Evolutionary conservation across 306 rosid species (phyloP).

Genomic region (Vachellia collinsii): DNA sequence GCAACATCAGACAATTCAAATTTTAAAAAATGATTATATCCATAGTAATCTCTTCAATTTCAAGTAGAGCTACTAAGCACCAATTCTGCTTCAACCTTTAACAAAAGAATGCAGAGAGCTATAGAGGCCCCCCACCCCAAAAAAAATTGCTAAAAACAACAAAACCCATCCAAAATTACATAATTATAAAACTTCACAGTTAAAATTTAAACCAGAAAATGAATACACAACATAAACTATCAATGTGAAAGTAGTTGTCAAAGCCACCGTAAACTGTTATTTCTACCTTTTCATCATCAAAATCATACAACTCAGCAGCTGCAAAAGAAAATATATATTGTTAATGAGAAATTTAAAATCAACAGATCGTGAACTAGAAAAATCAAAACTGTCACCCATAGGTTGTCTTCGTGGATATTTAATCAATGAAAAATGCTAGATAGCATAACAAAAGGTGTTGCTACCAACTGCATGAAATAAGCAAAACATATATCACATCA

Average conservation of each 20-base stretch:
- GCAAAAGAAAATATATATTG: slow-evolving; percentile 42
- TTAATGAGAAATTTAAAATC: slow-evolving; percentile 29
- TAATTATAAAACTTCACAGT: neutral
- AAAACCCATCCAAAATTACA: neutral
- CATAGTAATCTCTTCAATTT: neutral
- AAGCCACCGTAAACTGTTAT: slow-evolving; percentile 19
- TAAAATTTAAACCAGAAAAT: neutral
- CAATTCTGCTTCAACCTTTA: neutral
- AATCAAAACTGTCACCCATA: neutral
- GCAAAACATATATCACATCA: neutral
- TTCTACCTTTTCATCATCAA: slow-evolving; percentile 91
- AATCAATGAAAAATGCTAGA: neutral
- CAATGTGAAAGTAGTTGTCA: neutral
- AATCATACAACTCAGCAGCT: slow-evolving; percentile 97
- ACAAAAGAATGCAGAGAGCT: neutral
- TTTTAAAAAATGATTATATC: neutral
- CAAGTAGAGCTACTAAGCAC: neutral
- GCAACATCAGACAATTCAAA: slow-evolving; percentile 26
- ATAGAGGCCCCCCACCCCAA: neutral
- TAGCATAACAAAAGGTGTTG: neutral
- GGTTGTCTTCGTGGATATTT: neutral
- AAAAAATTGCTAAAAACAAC: neutral
- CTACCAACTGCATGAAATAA: neutral
- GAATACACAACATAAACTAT: neutral
- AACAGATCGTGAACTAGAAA: slow-evolving; percentile 2